Evolutionary conservation across 257 asterid species (phyloP).

Genomic region (Dorcoceras hygrometricum): DNA sequence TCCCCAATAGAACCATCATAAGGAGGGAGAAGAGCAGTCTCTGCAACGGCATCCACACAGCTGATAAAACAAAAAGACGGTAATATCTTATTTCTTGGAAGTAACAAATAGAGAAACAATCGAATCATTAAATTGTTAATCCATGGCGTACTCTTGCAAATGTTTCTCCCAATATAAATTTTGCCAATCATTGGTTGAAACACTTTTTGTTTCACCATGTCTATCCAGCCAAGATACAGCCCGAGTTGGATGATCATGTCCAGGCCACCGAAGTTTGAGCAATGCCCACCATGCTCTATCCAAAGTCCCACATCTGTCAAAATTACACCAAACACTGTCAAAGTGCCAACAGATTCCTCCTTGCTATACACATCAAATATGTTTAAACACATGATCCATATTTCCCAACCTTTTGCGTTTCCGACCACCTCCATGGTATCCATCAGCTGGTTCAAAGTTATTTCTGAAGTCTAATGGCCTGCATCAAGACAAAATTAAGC

Average conservation of each 20-base stretch:
- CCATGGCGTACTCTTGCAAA: conserved; percentile 62
- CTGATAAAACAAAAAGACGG: conserved; percentile 42
- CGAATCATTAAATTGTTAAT: conserved; percentile 16
- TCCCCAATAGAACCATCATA: conserved; percentile 65
- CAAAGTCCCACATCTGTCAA: conserved; percentile 43
- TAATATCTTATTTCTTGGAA: conserved; percentile 19
- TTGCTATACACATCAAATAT: conserved; percentile 4
- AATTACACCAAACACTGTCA: conserved; percentile 19
- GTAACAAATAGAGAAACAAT: conserved; percentile 21
- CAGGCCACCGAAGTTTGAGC: conserved; percentile 70
- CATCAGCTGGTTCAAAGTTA: conserved; percentile 35
- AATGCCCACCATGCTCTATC: conserved; percentile 57
- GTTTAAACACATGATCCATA: conserved; percentile 21
- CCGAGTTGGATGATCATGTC: conserved; percentile 27
- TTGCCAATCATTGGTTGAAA: conserved; percentile 54
- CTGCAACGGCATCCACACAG: conserved; percentile 82
- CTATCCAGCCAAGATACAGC: conserved; percentile 35
- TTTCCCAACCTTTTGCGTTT: conserved; percentile 80
- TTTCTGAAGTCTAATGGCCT: conserved; percentile 53
- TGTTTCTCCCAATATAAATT: conserved; percentile 85
- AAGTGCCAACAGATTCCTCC: conserved; percentile 25
- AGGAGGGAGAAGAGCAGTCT: conserved; percentile 69
- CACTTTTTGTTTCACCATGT: conserved; percentile 34
- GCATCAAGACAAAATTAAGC: conserved; percentile 32
- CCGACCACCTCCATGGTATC: conserved; percentile 35